Percentiles rank a stretch among this genome's conserved stretches.
Conservation (phyloP, 495 filamentous ascomycete species). For the Penicillium taxi region DNA sequence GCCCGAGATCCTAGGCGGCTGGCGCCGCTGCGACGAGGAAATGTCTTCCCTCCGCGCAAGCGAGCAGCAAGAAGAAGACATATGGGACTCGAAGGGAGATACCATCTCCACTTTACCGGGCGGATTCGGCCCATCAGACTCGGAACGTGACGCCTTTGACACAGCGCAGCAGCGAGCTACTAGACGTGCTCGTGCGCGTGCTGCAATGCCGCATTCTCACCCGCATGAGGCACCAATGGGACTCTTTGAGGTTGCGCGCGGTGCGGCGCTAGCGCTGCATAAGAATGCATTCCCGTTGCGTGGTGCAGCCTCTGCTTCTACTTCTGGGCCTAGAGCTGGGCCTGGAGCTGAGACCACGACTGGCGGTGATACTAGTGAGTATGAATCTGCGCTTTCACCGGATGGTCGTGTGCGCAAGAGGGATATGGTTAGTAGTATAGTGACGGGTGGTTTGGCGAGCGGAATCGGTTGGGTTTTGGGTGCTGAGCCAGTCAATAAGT, state of each 20-base stretch:
- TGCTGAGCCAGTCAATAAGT: slow-evolving; percentile 49
- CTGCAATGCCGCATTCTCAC: slow-evolving; percentile 22
- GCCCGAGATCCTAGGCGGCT: slow-evolving; percentile 75
- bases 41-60: slow-evolving; percentile 57
- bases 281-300: slow-evolving; percentile 53
- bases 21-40: slow-evolving; percentile 84
- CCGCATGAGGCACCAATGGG: slow-evolving; percentile 83
- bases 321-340: slow-evolving; percentile 10
- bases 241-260: slow-evolving; percentile 83
- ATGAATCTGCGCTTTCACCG: too few species aligned
- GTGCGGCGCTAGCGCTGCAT: slow-evolving; percentile 66
- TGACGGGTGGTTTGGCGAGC: slow-evolving; percentile 63
- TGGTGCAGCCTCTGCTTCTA: slow-evolving; percentile 9
- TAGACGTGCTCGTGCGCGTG: slow-evolving; percentile 31
- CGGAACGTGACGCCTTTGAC: slow-evolving; percentile 40
- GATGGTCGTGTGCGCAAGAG: slow-evolving; percentile 59
- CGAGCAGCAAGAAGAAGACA: slow-evolving; percentile 65
- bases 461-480: slow-evolving; percentile 83
- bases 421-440: slow-evolving; percentile 72
- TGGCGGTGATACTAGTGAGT: slow-evolving; percentile 19
- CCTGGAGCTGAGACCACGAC: slow-evolving; percentile 7
- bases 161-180: slow-evolving; percentile 31
- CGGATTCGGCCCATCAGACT: slow-evolving; percentile 46
- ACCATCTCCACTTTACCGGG: slow-evolving; percentile 52
- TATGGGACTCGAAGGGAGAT: slow-evolving; percentile 64